These are phyloP conservation scores for Trichoderma brevicompactum DNA, from an alignment of 2,329 filamentous ascomycete species.

Conservation along the genomic window DNA sequence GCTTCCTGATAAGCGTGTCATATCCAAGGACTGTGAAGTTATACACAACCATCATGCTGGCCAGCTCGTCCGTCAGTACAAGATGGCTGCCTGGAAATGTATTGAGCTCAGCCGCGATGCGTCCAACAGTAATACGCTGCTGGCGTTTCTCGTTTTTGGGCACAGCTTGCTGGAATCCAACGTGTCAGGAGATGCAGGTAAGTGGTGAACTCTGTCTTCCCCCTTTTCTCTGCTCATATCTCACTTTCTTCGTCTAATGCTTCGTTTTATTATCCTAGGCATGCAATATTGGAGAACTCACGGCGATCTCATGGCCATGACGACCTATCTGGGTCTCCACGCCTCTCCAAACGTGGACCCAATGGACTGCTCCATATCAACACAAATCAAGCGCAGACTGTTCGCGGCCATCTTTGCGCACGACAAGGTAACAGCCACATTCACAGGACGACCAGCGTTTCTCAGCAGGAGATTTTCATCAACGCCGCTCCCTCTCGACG, in stretches of 20 bases:
- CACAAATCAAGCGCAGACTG: conserved; percentile 27
- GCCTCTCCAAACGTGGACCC: conserved; percentile 4
- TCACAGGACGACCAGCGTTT: conserved; percentile 25
- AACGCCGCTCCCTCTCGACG: conserved; percentile 29
- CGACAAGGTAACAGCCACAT: conserved; percentile 28
- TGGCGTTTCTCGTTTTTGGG: conserved; percentile 15
- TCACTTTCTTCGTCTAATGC: neutral
- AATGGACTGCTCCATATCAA: conserved; percentile 21
- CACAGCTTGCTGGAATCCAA: conserved; percentile 26
- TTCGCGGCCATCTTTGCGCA: conserved; percentile 27
- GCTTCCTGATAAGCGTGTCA: conserved; percentile 1
- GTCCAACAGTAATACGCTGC: conserved; percentile 13
- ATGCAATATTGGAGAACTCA: conserved; percentile 27
- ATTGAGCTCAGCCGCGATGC: conserved; percentile 26
- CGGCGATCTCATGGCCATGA: conserved; percentile 26
- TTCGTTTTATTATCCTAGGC: neutral
- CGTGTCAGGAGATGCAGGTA: conserved; percentile 24
- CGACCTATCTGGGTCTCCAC: conserved; percentile 29
- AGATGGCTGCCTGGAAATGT: conserved; percentile 22
- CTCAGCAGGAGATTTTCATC: conserved; percentile 24
- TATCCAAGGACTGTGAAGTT: neutral
- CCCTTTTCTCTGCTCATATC: neutral
- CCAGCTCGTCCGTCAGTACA: conserved; percentile 9
- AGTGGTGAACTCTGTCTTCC: neutral
- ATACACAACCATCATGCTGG: neutral